Evolutionary conservation across 805 yeast species (phyloP).

Genomic region (Sungouiozyma ichnusensis): DNA sequence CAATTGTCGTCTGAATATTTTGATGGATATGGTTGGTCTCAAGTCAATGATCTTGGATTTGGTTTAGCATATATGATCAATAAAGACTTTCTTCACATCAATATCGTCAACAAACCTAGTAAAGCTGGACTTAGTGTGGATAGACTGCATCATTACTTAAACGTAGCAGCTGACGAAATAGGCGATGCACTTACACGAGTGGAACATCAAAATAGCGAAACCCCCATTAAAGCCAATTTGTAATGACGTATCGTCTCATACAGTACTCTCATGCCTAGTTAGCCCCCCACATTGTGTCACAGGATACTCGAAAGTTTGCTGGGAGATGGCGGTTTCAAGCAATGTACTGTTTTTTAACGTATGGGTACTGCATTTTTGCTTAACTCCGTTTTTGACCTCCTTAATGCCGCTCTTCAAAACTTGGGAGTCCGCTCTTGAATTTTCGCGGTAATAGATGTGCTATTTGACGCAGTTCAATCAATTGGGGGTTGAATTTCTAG

Average conservation of each 20-base stretch:
- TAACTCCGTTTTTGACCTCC: too few species aligned
- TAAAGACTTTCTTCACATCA: slow-evolving; percentile 74
- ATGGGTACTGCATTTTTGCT: too few species aligned
- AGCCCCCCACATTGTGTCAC: too few species aligned
- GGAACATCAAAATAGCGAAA: slow-evolving; percentile 1
- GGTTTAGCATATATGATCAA: slow-evolving; percentile 92
- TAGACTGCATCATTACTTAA: slow-evolving; percentile 54
- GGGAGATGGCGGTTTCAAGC: neutral
- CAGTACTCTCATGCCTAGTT: too few species aligned
- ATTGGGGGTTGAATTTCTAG: neutral
- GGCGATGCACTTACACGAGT: slow-evolving; percentile 42
- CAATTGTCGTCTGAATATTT: slow-evolving; percentile 78
- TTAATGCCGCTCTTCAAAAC: too few species aligned
- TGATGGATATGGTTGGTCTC: slow-evolving; percentile 93
- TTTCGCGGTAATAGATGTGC: too few species aligned
- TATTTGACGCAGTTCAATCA: too few species aligned
- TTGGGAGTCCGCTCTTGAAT: too few species aligned
- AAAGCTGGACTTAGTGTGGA: slow-evolving; percentile 18
- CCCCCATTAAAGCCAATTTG: slow-evolving; percentile 6
- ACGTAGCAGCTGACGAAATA: slow-evolving; percentile 73
- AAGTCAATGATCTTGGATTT: slow-evolving; percentile 86
- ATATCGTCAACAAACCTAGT: slow-evolving; percentile 55
- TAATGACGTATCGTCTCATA: too few species aligned
- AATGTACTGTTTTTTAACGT: too few species aligned
- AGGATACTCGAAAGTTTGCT: neutral